These are phyloP conservation scores for Bruguiera gymnorhiza DNA, from an alignment of 345 rosid genomes.

Conservation along the genomic window DNA sequence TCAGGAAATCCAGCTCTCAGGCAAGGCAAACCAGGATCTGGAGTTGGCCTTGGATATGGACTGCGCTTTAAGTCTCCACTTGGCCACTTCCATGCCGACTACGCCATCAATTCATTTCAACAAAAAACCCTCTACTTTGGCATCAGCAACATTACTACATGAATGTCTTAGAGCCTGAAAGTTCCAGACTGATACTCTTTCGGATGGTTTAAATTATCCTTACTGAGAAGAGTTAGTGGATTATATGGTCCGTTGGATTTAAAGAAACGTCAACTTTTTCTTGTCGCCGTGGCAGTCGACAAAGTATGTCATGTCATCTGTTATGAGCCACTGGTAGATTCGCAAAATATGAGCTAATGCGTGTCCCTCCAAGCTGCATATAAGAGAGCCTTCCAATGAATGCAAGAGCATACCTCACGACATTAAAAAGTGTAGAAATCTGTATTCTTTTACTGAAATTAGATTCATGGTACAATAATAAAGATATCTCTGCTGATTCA, in stretches of 20 bases:
- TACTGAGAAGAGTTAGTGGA: constrained; percentile 7
- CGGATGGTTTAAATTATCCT: not conserved
- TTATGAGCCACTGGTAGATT: too few species aligned
- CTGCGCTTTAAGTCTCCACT: constrained; percentile 63
- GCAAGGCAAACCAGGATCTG: constrained; percentile 82
- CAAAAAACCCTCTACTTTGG: constrained; percentile 80
- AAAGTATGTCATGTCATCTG: too few species aligned
- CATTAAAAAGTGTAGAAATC: too few species aligned
- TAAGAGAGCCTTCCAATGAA: too few species aligned
- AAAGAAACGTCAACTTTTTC: not conserved
- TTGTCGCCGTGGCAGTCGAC: not conserved
- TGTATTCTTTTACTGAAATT: too few species aligned
- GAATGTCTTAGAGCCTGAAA: constrained; percentile 18
- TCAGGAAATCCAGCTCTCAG: constrained; percentile 87
- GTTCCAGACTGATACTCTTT: not conserved
- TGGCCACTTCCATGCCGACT: constrained; percentile 67
- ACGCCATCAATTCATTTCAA: constrained; percentile 66
- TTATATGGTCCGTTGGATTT: not conserved
- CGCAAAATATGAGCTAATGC: too few species aligned
- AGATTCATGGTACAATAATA: too few species aligned
- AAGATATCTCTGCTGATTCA: too few species aligned
- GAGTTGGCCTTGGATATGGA: constrained; percentile 72
- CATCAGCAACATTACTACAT: constrained; percentile 70
- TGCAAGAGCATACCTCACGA: too few species aligned
- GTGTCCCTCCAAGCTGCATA: too few species aligned